Base-by-base conservation (phyloP, 2,329 filamentous ascomycete genomes). In the Proliferodiscus dingleyae region DNA sequence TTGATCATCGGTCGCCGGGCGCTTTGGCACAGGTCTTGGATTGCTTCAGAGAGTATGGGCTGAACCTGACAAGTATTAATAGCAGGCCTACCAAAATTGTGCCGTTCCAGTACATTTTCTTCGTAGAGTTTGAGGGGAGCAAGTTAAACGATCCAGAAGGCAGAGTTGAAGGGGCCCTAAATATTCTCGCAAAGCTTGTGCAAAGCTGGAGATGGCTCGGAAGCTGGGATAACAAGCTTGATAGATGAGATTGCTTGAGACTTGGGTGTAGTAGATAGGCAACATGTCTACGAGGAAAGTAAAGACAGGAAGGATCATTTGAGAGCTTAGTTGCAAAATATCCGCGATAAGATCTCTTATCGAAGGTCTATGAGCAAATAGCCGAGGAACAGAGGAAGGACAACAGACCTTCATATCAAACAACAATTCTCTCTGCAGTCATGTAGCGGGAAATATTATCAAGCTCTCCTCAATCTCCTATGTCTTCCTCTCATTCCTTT, bases 71-170 rank as follows among this genome's bases (percentile, higher is more conserved):
- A 23, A 91, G 85, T 64, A 95, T 97, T 66, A 90, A 89, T 63
- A 89, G 87, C 54, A 71, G 91, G 53, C 91, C 91, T 4, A 89
- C 87, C 58, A 77, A 86, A 45, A 71, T 77, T 30, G 69, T 72
- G 55, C 80, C 85, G 16, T 97, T 95, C 79, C 83, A 94, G 64
- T 97, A 97, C 68, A 78, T 96, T 29, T 96, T 97, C 69, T 90
- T 97, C 62, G 83, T 96, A 23, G 91, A 97, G 71, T 89, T 95
- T 58, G 78, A 85, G 63, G 84, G 85, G 1, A 75, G 80, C 63
- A 69, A 68, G 54, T 58, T 64, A 45, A 64, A 68, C 39, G 79
- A 80, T 56, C 71, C 72, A 2, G 71, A 75, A 42, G 76, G 73
- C 3, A 71, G 72, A 50, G 82, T 89, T 13, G 73, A 77, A 47